A percentile compares a stretch with the other conserved stretches of the same genome.
These are phyloP conservation scores for Gomphus sp. DNA, from an alignment of 1,284 basidiomycete genomes.

Conservation along the genomic window DNA sequence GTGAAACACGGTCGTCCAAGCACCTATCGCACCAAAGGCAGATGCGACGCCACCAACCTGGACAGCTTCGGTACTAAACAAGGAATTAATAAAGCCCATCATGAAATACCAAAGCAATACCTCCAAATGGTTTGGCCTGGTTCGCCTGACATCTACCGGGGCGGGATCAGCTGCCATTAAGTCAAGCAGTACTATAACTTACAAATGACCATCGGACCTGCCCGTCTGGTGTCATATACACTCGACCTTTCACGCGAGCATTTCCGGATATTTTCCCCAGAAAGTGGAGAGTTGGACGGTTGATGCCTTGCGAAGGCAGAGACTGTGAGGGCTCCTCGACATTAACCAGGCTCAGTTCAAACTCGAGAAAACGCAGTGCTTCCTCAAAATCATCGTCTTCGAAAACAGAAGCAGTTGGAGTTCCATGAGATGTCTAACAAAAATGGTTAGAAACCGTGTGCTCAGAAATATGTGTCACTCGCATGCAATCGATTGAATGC, in stretches of 20 bases:
- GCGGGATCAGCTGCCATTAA: conserved; percentile 8
- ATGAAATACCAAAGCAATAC: conserved; percentile 25
- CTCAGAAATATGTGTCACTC: not conserved
- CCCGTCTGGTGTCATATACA: conserved; percentile 47
- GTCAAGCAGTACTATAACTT: conserved; percentile 4
- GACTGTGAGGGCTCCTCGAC: conserved; percentile 16
- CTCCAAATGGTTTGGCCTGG: conserved; percentile 51
- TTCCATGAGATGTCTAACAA: conserved; percentile 21
- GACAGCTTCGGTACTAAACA: conserved; percentile 49
- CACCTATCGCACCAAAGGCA: conserved; percentile 47
- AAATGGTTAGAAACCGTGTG: not conserved
- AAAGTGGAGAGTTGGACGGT: conserved; percentile 44
- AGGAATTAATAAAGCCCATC: conserved; percentile 1
- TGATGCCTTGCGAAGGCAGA: conserved; percentile 37
- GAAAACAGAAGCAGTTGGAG: conserved; percentile 38
- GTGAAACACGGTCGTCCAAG: conserved; percentile 63
- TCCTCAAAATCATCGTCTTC: conserved; percentile 41
- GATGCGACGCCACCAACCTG: conserved; percentile 56
- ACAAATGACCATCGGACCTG: conserved; percentile 59
- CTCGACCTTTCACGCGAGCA: conserved; percentile 40
- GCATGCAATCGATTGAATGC: conserved; percentile 13
- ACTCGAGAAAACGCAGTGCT: conserved; percentile 37
- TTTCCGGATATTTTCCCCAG: conserved; percentile 37
- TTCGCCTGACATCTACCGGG: conserved; percentile 44
- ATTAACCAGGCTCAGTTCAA: conserved; percentile 33